A percentile compares a stretch with the other conserved stretches of the same genome.
These are phyloP conservation scores for Rhodotorula sp. DNA, from an alignment of 1,284 basidiomycete genomes.

Conservation along the genomic window DNA sequence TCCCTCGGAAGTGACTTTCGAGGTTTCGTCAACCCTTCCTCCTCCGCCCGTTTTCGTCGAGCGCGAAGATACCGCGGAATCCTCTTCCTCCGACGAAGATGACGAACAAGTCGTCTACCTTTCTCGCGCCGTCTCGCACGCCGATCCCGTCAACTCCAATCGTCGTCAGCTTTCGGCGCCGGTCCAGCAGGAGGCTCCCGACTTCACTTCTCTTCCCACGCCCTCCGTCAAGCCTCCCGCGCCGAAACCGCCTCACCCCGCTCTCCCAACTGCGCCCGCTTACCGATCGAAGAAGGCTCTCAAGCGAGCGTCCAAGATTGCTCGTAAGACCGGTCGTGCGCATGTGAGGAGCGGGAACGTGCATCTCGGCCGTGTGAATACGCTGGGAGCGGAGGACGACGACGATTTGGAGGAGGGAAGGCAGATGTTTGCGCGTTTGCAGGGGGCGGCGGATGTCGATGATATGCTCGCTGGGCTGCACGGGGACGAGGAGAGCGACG, in stretches of 20 bases:
- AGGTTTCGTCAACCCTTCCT: not conserved
- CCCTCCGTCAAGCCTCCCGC: not conserved
- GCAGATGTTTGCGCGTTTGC: conserved; percentile 22
- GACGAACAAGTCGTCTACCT: conserved; percentile 19
- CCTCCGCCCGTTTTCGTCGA: conserved; percentile 5
- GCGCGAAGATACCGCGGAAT: not conserved
- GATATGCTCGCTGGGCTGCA: conserved; percentile 19
- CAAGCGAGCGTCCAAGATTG: conserved; percentile 23
- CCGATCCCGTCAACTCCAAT: conserved; percentile 13
- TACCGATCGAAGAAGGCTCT: conserved; percentile 23
- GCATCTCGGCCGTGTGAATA: not conserved
- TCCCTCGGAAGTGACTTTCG: not conserved
- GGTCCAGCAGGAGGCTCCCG: not conserved
- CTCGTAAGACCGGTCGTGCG: conserved; percentile 24
- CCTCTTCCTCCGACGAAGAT: not conserved
- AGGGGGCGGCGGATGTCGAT: conserved; percentile 9
- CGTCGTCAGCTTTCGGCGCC: not conserved
- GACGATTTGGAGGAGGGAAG: conserved; percentile 8
- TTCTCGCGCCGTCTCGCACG: conserved; percentile 10
- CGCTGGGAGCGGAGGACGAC: conserved; percentile 10
- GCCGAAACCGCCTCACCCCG: not conserved
- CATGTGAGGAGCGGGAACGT: conserved; percentile 32
- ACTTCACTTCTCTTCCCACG: not conserved
- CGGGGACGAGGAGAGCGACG: conserved; percentile 1
- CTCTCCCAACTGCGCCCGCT: not conserved